Evolutionary conservation across 257 asterid species (phyloP).

Genomic region (Solanum medicagineum): DNA sequence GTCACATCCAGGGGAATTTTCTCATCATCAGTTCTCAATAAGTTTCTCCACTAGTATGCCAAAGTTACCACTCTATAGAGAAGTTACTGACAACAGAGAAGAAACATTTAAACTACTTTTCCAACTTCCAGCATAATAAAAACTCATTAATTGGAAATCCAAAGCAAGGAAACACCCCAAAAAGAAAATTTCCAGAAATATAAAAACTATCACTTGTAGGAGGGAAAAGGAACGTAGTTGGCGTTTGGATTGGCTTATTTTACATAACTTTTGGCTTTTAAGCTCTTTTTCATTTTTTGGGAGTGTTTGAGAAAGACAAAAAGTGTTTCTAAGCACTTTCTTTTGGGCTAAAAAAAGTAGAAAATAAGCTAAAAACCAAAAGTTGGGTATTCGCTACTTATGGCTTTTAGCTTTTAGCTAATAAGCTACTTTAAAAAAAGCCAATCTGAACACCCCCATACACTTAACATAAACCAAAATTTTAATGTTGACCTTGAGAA

Average conservation of each 20-base stretch:
- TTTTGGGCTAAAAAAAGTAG: too few species aligned
- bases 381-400: too few species aligned
- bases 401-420: too few species aligned
- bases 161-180: not conserved
- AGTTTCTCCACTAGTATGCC: not conserved
- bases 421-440: too few species aligned
- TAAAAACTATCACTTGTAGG: not conserved
- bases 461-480: not conserved
- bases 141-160: not conserved
- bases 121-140: not conserved
- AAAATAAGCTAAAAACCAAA: too few species aligned
- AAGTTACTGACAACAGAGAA: not conserved
- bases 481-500: not conserved
- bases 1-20: not conserved
- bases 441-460: too few species aligned
- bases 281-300: too few species aligned
- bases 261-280: too few species aligned
- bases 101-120: not conserved
- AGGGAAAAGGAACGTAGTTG: not conserved
- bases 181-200: not conserved
- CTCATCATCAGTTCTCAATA: not conserved
- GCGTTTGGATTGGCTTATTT: too few species aligned
- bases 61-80: not conserved
- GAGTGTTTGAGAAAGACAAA: too few species aligned
- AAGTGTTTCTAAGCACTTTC: too few species aligned